Evolutionary conservation across 805 yeast species (phyloP).

Genomic region (Yarrowia sp.): DNA sequence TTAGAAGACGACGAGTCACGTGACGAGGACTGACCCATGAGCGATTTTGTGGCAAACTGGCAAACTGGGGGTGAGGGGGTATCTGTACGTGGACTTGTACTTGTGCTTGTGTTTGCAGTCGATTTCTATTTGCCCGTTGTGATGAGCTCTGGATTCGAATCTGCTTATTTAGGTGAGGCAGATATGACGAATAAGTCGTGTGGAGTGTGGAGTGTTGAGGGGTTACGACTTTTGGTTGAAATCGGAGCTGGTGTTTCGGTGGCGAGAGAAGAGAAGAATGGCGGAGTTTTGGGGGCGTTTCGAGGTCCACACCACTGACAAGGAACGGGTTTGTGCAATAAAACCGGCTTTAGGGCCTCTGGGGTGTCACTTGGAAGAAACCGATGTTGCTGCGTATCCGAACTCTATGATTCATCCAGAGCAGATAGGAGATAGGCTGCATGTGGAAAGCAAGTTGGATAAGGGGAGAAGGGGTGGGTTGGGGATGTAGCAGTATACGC

Average conservation of each 20-base stretch:
- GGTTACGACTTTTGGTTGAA: neutral
- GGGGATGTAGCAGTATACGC: neutral
- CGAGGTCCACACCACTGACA: too few species aligned
- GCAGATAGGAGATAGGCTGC: constrained; percentile 38
- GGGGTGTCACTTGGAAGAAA: constrained; percentile 23
- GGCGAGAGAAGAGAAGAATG: neutral
- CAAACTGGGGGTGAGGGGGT: neutral
- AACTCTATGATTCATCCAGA: constrained; percentile 36
- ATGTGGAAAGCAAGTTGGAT: constrained; percentile 34
- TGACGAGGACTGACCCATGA: constrained; percentile 37
- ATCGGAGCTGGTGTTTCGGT: neutral
- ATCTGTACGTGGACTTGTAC: neutral
- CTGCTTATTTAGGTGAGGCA: neutral
- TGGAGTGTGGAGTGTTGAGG: neutral
- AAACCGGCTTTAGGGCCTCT: constrained; percentile 11
- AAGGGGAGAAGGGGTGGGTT: neutral
- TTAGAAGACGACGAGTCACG: constrained; percentile 30
- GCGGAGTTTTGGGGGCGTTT: too few species aligned
- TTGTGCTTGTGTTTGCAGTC: neutral
- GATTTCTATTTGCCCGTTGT: neutral
- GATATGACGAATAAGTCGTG: constrained; percentile 5
- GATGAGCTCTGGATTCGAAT: too few species aligned
- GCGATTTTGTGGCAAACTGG: constrained; percentile 4
- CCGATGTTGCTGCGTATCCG: constrained; percentile 36
- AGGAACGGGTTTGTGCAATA: neutral